Conservation (phyloP, 768 basidiomycete genomes). For the Suillus paluster region DNA sequence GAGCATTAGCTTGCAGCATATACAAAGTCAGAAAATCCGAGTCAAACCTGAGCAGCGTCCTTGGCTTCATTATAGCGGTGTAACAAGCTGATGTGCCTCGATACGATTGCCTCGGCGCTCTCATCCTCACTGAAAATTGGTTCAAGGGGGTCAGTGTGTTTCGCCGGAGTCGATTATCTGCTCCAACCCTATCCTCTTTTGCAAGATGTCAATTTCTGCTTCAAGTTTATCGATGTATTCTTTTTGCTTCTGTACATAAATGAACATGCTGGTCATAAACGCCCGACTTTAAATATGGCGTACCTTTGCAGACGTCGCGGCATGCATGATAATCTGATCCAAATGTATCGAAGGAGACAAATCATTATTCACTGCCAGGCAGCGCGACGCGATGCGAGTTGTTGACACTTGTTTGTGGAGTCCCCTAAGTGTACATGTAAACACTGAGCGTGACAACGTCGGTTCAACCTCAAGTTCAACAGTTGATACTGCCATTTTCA, state of each 20-base stretch:
- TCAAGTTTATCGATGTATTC: constrained; percentile 52
- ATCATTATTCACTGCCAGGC: too few relatives aligned
- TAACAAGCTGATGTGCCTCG: constrained; percentile 69
- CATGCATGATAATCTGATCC: constrained; percentile 25
- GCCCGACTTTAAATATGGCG: neutral
- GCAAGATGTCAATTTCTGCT: constrained; percentile 51
- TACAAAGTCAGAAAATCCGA: neutral
- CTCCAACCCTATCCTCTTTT: constrained; percentile 50
- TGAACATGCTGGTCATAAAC: neutral
- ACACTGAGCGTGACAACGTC: too few relatives aligned
- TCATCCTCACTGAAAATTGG: constrained; percentile 39
- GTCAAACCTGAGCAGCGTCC: constrained; percentile 73
- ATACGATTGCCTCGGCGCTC: constrained; percentile 62
- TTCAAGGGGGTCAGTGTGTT: neutral
- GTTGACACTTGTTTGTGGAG: too few relatives aligned
- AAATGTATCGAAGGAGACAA: too few relatives aligned
- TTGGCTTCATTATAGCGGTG: constrained; percentile 84
- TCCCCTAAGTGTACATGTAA: too few relatives aligned
- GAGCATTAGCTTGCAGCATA: neutral
- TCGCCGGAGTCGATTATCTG: constrained; percentile 5
- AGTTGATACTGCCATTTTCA: too few relatives aligned
- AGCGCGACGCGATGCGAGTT: too few relatives aligned
- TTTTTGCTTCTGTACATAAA: constrained; percentile 51
- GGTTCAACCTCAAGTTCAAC: too few relatives aligned
- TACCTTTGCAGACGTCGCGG: constrained; percentile 35